Percentiles rank a stretch among this genome's conserved stretches.
These are phyloP conservation scores for Colletotrichum musae DNA, from an alignment of 2,329 filamentous ascomycete species.

Conservation along the genomic window DNA sequence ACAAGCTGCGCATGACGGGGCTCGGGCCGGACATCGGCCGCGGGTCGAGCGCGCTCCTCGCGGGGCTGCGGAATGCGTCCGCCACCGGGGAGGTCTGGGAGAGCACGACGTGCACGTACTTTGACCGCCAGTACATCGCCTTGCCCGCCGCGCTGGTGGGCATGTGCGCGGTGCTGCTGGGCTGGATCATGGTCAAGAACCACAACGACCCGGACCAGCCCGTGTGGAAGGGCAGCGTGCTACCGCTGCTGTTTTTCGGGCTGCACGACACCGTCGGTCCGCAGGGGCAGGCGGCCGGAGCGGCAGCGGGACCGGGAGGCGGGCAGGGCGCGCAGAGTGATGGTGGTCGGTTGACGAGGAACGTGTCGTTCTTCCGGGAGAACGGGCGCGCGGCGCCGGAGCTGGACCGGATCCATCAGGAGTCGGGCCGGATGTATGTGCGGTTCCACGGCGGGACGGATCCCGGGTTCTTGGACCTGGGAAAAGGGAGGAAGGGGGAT, in stretches of 20 bases:
- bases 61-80: neutral
- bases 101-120: constrained; percentile 25
- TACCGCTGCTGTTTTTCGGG: constrained; percentile 32
- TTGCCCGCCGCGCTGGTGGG: constrained; percentile 18
- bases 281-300: neutral
- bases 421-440: constrained; percentile 32
- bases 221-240: constrained; percentile 37
- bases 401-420: constrained; percentile 25
- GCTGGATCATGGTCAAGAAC: constrained; percentile 30
- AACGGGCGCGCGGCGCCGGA: constrained; percentile 17
- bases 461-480: constrained; percentile 32
- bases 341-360: constrained; percentile 8
- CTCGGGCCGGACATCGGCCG: constrained; percentile 7
- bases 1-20: constrained; percentile 35
- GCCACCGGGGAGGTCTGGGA: constrained; percentile 19
- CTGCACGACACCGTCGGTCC: constrained; percentile 12
- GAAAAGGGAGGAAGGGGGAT: constrained; percentile 11
- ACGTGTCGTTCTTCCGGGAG: constrained; percentile 20
- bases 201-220: constrained; percentile 35
- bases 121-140: constrained; percentile 24
- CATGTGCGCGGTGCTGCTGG: constrained; percentile 23
- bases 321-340: neutral
- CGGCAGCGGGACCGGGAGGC: neutral
- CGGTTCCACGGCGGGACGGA: constrained; percentile 33
- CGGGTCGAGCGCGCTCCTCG: neutral